Percentiles rank a stretch among this genome's conserved stretches.
phyloP scores from a whole-genome alignment of 1,284 basidiomycete species.

The Clitocybe nebularis region DNA sequence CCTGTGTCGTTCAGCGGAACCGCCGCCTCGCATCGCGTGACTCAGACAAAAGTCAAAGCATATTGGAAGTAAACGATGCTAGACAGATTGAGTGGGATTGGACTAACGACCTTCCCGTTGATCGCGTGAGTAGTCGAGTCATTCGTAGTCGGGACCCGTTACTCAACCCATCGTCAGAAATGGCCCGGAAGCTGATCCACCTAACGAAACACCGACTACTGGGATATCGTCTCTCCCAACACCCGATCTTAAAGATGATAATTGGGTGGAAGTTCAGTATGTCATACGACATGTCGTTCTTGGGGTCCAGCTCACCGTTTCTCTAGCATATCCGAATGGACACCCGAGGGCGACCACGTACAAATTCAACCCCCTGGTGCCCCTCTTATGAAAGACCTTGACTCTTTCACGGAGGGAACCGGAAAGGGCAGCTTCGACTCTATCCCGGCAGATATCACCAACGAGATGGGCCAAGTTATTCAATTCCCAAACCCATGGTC shows the following conservation, averaged over 20 bases:
- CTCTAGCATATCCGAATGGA: conserved; percentile 9
- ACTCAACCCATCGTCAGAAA: not conserved
- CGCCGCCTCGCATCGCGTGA: too few relatives aligned
- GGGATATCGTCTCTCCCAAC: conserved; percentile 6
- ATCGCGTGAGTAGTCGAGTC: conserved; percentile 5
- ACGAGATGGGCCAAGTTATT: conserved; percentile 20
- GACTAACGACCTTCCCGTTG: conserved; percentile 4
- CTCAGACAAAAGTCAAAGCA: too few relatives aligned
- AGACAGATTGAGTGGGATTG: conserved; percentile 6
- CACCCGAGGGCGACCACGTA: conserved; percentile 10
- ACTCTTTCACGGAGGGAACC: conserved; percentile 53
- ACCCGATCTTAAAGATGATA: conserved; percentile 8
- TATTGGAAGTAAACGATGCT: conserved; percentile 4
- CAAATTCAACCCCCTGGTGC: conserved; percentile 34
- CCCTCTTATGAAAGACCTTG: conserved; percentile 45
- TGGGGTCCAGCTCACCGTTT: conserved; percentile 1
- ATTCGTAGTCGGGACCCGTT: not conserved
- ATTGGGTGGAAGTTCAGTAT: conserved; percentile 15
- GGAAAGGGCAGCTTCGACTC: conserved; percentile 46
- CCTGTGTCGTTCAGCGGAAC: too few relatives aligned
- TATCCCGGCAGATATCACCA: conserved; percentile 31
- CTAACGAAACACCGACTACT: not conserved
- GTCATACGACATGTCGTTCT: conserved; percentile 2
- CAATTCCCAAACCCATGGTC: conserved; percentile 21
- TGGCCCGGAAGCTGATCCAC: not conserved